Evolutionary conservation across 768 basidiomycete genomes (phyloP).

Genomic region (Tephrocybe sp.): DNA sequence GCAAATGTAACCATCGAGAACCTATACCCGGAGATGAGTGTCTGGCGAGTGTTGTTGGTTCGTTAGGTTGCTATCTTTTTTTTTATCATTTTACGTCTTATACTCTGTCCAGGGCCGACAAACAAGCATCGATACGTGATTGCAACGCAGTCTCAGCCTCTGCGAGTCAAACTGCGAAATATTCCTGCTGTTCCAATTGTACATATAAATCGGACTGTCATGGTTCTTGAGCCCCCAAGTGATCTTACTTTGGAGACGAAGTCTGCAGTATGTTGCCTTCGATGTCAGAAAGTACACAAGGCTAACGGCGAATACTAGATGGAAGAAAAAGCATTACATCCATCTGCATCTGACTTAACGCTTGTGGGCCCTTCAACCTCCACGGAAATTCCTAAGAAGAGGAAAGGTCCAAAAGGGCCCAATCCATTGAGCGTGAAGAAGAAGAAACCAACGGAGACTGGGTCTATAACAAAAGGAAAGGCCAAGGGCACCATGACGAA

Average conservation of each 20-base stretch:
- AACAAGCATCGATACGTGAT: conserved; percentile 95
- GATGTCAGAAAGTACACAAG: neutral
- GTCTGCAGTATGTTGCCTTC: conserved; percentile 43
- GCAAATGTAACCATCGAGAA: conserved; percentile 94
- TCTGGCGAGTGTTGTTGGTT: conserved; percentile 78
- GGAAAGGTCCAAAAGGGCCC: conserved; percentile 79
- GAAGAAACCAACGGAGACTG: conserved; percentile 47
- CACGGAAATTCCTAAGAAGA: conserved; percentile 49
- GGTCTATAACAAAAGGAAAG: conserved; percentile 4
- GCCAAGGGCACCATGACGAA: conserved; percentile 35
- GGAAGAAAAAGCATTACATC: conserved; percentile 61
- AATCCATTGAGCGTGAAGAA: conserved; percentile 95
- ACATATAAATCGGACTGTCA: conserved; percentile 89
- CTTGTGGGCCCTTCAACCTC: conserved; percentile 35
- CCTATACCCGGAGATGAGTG: conserved; percentile 87
- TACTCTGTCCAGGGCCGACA: conserved; percentile 51
- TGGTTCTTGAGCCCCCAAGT: conserved; percentile 91
- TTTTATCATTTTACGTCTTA: neutral
- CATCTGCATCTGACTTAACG: conserved; percentile 47
- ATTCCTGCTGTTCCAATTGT: conserved; percentile 88
- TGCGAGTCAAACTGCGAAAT: conserved; percentile 66
- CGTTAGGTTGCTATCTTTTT: conserved; percentile 21
- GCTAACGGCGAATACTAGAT: conserved; percentile 37
- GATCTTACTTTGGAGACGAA: conserved; percentile 74
- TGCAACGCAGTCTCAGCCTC: conserved; percentile 76